phyloP scores from a whole-genome alignment of 257 asterid species.

The Primulina huaijiensis region DNA sequence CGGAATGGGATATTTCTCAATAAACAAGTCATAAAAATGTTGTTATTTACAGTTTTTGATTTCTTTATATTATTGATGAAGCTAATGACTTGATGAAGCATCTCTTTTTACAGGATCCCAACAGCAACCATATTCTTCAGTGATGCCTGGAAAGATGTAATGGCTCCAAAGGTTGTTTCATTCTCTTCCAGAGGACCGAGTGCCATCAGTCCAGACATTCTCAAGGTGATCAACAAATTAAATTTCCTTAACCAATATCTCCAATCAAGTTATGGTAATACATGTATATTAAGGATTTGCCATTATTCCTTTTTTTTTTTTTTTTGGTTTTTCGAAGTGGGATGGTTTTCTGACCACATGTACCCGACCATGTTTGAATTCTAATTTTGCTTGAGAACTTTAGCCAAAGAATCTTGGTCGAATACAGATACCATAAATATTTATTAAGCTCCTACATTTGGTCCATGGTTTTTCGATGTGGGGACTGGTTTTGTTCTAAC shows the following conservation, averaged over 20 bases:
- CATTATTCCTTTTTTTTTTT: neutral
- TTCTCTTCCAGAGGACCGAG: slow-evolving; percentile 60
- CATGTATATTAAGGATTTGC: no score
- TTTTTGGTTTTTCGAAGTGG: neutral
- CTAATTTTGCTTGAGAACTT: neutral
- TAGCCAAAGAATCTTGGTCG: no score
- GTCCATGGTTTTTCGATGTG: no score
- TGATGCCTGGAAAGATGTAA: slow-evolving; percentile 38
- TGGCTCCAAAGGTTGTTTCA: slow-evolving; percentile 47
- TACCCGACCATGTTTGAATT: neutral
- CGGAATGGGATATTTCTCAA: no score
- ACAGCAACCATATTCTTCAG: slow-evolving; percentile 42
- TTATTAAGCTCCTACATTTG: neutral
- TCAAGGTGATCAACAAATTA: slow-evolving; percentile 34
- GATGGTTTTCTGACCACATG: neutral
- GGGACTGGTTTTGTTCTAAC: neutral
- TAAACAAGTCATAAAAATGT: no score
- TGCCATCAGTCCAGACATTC: slow-evolving; percentile 46
- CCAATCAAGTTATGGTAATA: neutral
- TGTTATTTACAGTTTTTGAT: neutral
- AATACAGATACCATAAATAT: neutral
- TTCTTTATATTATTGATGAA: neutral
- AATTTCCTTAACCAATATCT: neutral
- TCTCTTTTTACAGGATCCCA: slow-evolving; percentile 32
- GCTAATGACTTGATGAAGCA: neutral